A percentile compares a stretch with the other conserved stretches of the same genome.
Conservation (phyloP, 208 protist genomes). For the Leishmania martiniquensis region DNA sequence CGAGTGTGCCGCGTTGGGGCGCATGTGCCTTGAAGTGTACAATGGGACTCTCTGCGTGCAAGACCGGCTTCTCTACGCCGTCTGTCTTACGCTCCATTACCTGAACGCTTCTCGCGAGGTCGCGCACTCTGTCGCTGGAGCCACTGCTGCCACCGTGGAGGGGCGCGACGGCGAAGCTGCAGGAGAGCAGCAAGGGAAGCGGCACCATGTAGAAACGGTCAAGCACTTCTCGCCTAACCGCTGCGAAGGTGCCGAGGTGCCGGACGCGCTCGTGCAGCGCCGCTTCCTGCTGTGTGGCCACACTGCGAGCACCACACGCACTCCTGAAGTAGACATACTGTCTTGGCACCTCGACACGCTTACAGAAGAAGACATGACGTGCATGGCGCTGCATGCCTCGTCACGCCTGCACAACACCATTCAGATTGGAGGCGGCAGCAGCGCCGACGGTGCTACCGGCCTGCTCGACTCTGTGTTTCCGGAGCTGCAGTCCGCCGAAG, state of each 20-base stretch:
- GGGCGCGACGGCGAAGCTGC: background rate
- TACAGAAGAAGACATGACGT: conserved; percentile 69
- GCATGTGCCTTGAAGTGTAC: conserved; percentile 59
- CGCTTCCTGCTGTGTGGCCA: conserved; percentile 76
- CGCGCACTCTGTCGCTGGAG: background rate
- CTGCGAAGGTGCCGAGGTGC: conserved; percentile 47
- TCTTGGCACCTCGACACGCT: conserved; percentile 71
- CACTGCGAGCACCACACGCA: conserved; percentile 45
- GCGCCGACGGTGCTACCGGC: conserved; percentile 31
- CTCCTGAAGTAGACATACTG: conserved; percentile 83
- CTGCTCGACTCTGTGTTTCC: conserved; percentile 74
- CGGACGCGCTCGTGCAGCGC: conserved; percentile 37
- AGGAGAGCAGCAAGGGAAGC: background rate
- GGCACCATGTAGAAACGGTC: background rate
- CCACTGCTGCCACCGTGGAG: conserved; percentile 13
- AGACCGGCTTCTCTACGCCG: conserved; percentile 81
- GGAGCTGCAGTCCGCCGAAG: conserved; percentile 52
- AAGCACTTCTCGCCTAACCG: background rate
- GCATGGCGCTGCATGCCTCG: conserved; percentile 63
- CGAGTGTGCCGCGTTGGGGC: conserved; percentile 11
- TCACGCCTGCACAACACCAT: conserved; percentile 79
- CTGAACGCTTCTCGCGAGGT: conserved; percentile 17
- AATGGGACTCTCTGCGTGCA: conserved; percentile 48
- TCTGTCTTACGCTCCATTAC: conserved; percentile 75
- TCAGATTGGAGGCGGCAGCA: conserved; percentile 15